Evolutionary conservation across 108 stramenopile genomes (phyloP).

Genomic region (Skeletonema menzelii): DNA sequence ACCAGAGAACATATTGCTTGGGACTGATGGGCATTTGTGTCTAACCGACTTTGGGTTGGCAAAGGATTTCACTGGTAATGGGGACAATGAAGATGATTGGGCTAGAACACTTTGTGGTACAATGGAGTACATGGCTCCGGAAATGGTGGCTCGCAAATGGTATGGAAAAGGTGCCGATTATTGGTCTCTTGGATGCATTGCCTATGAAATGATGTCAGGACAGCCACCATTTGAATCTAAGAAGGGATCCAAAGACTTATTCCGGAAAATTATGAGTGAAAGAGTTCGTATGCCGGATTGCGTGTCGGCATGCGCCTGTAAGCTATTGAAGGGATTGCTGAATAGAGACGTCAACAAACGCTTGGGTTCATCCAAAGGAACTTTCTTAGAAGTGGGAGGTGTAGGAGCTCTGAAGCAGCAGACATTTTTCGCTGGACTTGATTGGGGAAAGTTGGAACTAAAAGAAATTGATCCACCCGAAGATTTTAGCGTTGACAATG

Average conservation of each 20-base stretch:
- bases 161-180: slow-evolving; percentile 98
- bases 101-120: slow-evolving; percentile 89
- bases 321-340: slow-evolving; percentile 89
- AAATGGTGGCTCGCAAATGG: slow-evolving; percentile 93
- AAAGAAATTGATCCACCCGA: slow-evolving; percentile 80
- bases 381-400: slow-evolving; percentile 98
- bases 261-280: slow-evolving; percentile 94
- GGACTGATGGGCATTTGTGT: slow-evolving; percentile 89
- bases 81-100: slow-evolving; percentile 50
- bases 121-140: slow-evolving; percentile 91
- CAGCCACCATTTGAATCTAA: slow-evolving; percentile 90
- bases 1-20: slow-evolving; percentile 94
- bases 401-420: slow-evolving; percentile 89
- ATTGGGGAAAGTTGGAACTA: slow-evolving; percentile 89
- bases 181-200: slow-evolving; percentile 94
- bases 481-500: slow-evolving; percentile 67
- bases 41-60: slow-evolving; percentile 98
- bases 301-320: slow-evolving; percentile 74
- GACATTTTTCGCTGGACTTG: slow-evolving; percentile 84
- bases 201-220: slow-evolving; percentile 97
- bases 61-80: slow-evolving; percentile 72
- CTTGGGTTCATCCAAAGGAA: slow-evolving; percentile 86
- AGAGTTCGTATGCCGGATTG: slow-evolving; percentile 92
- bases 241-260: slow-evolving; percentile 87
- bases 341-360: slow-evolving; percentile 89